A percentile compares a stretch with the other conserved stretches of the same genome.
phyloP scores from a whole-genome alignment of 768 basidiomycete genomes.

The Ramaria rubella region DNA sequence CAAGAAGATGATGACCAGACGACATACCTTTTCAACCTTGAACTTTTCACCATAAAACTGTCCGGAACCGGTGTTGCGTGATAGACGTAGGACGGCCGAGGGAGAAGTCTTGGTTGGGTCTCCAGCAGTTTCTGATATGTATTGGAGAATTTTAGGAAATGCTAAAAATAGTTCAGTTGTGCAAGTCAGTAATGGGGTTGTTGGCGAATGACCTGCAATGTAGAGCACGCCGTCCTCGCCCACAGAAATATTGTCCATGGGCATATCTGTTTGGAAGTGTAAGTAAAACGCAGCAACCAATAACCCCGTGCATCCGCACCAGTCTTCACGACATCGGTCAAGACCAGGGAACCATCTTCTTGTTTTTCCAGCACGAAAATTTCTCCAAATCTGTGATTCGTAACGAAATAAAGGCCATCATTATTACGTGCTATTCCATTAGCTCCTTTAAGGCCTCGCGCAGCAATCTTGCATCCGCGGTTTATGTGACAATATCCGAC shows the following conservation, averaged over 20 bases:
- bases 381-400: constrained; percentile 36
- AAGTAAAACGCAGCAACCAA: neutral
- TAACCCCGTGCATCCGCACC: constrained; percentile 30
- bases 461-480: constrained; percentile 55
- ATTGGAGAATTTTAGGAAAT: constrained; percentile 34
- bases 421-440: constrained; percentile 52
- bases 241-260: constrained; percentile 55
- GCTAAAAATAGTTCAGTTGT: constrained; percentile 23
- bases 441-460: constrained; percentile 39
- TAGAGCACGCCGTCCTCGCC: constrained; percentile 56
- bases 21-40: constrained; percentile 46
- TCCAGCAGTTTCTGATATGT: constrained; percentile 32
- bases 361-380: constrained; percentile 53
- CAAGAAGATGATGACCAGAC: neutral
- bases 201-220: constrained; percentile 44
- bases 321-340: constrained; percentile 46
- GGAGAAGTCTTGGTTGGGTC: constrained; percentile 37
- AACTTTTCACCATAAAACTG: constrained; percentile 58
- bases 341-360: constrained; percentile 48
- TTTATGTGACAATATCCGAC: constrained; percentile 61
- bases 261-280: constrained; percentile 32
- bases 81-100: constrained; percentile 45
- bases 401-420: constrained; percentile 63
- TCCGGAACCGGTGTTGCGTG: constrained; percentile 43
- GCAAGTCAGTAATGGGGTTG: neutral